A percentile compares a stretch with the other conserved stretches of the same genome.
phyloP scores from a whole-genome alignment of 2,329 filamentous ascomycete genomes.

The Sporothrix humicola region DNA sequence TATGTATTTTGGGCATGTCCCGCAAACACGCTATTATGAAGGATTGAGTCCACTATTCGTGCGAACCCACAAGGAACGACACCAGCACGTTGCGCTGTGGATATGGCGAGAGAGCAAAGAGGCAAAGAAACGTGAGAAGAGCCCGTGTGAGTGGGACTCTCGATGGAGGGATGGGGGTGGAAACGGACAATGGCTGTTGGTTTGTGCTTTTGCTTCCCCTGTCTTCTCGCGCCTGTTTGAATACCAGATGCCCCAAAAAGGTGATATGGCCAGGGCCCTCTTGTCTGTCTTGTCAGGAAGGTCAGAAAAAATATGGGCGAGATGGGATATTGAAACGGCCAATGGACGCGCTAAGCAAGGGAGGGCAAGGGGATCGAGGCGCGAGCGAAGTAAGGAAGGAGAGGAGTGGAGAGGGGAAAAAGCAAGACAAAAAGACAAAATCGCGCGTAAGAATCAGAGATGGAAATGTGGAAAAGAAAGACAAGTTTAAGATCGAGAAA shows the following conservation, averaged over 20 bases:
- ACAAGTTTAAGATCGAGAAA: background rate
- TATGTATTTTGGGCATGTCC: background rate
- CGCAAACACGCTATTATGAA: background rate
- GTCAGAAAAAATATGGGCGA: background rate
- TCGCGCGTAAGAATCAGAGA: background rate
- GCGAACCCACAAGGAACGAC: conserved; percentile 18
- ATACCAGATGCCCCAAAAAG: background rate
- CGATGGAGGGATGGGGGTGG: background rate
- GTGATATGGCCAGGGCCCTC: background rate
- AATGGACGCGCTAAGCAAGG: conserved; percentile 26
- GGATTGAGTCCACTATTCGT: background rate
- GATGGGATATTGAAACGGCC: conserved; percentile 23
- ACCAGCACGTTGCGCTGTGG: conserved; percentile 15
- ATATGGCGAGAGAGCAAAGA: background rate
- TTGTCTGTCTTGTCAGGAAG: too few relatives aligned
- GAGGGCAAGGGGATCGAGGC: conserved; percentile 9
- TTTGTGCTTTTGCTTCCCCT: background rate
- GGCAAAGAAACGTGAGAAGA: background rate
- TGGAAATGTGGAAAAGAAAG: background rate
- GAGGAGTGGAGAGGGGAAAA: background rate
- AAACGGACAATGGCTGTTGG: background rate
- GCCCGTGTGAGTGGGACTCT: conserved; percentile 2
- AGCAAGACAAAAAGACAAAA: conserved; percentile 9
- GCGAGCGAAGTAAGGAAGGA: background rate
- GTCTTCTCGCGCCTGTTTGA: conserved; percentile 9